Conservation (phyloP, 805 yeast genomes). For the Candida schatavii region DNA sequence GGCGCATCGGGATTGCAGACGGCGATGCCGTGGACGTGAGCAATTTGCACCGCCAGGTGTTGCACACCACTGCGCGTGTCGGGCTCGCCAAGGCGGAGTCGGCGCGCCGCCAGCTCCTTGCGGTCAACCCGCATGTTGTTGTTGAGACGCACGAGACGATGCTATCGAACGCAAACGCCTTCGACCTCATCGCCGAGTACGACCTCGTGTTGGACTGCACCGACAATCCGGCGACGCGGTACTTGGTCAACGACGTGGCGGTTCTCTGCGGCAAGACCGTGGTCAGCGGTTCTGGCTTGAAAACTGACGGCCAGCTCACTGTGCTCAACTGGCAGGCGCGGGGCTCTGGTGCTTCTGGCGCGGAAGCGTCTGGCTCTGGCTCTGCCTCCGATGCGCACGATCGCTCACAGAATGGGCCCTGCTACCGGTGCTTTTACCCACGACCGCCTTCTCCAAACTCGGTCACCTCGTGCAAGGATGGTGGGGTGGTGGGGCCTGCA, state of each 20-base stretch:
- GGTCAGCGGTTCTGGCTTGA: conserved; percentile 88
- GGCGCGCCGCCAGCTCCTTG: conserved; percentile 54
- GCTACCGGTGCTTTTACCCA: conserved; percentile 93
- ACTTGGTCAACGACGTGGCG: conserved; percentile 81
- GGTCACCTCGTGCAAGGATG: conserved; percentile 84
- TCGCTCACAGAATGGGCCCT: conserved; percentile 78
- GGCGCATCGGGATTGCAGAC: conserved; percentile 82
- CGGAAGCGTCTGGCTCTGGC: background rate
- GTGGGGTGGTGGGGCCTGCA: conserved; percentile 95
- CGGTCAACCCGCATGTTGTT: conserved; percentile 66
- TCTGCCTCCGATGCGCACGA: no score
- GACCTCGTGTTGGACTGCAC: conserved; percentile 91
- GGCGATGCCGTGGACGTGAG: conserved; percentile 80
- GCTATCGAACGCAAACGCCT: conserved; percentile 55
- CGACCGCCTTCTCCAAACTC: conserved; percentile 82
- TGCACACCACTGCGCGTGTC: conserved; percentile 65
- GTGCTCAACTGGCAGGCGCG: conserved; percentile 59
- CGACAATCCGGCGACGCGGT: conserved; percentile 85
- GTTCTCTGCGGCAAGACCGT: conserved; percentile 67
- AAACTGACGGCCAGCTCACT: conserved; percentile 86
- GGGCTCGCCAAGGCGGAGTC: conserved; percentile 77
- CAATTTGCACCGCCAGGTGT: conserved; percentile 84
- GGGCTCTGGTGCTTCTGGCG: no score
- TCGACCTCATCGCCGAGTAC: conserved; percentile 57
- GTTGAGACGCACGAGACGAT: conserved; percentile 52